Evolutionary conservation across 208 protist species (phyloP), one percentile per base, ranked within the genome.

Genomic region (Angomonas ambiguus): DNA sequence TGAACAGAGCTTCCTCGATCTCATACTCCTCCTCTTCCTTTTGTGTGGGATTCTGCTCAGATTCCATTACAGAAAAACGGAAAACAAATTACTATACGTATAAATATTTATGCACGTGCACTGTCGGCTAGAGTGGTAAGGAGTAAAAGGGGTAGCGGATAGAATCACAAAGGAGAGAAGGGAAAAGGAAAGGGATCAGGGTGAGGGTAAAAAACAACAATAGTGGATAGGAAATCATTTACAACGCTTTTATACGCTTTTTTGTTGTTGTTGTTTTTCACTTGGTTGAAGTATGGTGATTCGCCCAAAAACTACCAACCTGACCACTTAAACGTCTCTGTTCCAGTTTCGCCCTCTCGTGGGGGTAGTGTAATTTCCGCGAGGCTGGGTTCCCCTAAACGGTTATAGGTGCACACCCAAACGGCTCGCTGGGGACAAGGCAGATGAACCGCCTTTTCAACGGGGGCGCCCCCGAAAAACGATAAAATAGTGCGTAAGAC

Each of bases 401-500:
- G 77, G 61, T 89, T 87, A 55, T 81, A 85, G 27, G 81, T 88
- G 67, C 83, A 94, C 48, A 74, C 75, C 88, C 88, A 94, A 33
- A 94, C 68, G 51, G 77, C 82, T 2, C 85, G 71, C 58, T 94
- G 88, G 8, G 88, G 85, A 60, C 84, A 88, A 1, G 77, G 78
- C 34, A 61, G 70, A 66, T 91, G 77, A 28, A 91, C 84, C n/a
- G 88, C 78, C 70, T 88, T 71, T 58, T 92, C 76, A 6, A 88
- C 85, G 16, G 81, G 70, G 6, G 71, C 71, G 0, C 81, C 82
- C 20, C 76, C 83, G 76, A 92, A 91, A 58, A 83, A 94, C 28
- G 85, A 88, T n/a, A 94, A 76, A 57, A 92, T 62, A 3, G 80
- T 86, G 30, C 88, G 76, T 32, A 94, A 69, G 38, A 94, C 88